Percentiles rank a stretch among this genome's conserved stretches.
These are phyloP conservation scores for Knufia fluminis DNA, from an alignment of 2,329 filamentous ascomycete species.

Conservation along the genomic window DNA sequence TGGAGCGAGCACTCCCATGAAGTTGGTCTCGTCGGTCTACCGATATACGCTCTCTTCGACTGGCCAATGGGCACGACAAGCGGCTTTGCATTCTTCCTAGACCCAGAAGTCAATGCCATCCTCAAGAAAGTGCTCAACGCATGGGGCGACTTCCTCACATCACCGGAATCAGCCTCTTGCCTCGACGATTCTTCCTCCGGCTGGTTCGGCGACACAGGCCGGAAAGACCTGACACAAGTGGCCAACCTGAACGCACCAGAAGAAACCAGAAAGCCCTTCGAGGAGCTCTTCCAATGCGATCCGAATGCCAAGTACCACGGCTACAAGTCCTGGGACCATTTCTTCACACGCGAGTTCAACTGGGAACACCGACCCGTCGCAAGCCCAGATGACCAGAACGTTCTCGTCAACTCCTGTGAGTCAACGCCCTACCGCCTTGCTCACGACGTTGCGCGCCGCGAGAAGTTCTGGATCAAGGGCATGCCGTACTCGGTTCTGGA, in stretches of 20 bases:
- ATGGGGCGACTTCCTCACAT: constrained; percentile 37
- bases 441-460: constrained; percentile 44
- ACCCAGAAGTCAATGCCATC: constrained; percentile 43
- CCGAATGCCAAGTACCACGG: constrained; percentile 35
- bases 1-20: constrained; percentile 32
- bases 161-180: constrained; percentile 46
- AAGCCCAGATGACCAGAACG: constrained; percentile 42
- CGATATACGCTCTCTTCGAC: constrained; percentile 49
- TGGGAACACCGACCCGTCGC: constrained; percentile 50
- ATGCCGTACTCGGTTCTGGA: constrained; percentile 60
- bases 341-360: constrained; percentile 54
- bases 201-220: constrained; percentile 35
- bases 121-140: constrained; percentile 45
- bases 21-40: constrained; percentile 43
- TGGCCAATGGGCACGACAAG: constrained; percentile 50
- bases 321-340: constrained; percentile 62
- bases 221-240: constrained; percentile 29
- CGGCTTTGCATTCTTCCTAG: constrained; percentile 47
- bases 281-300: constrained; percentile 27
- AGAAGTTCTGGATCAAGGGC: constrained; percentile 59
- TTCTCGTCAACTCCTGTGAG: constrained; percentile 58
- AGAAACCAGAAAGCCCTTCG: constrained; percentile 21
- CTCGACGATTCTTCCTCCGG: constrained; percentile 26
- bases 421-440: constrained; percentile 49
- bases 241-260: constrained; percentile 23